phyloP scores from a whole-genome alignment of 306 rosid species.

The Quercus variabilis region DNA sequence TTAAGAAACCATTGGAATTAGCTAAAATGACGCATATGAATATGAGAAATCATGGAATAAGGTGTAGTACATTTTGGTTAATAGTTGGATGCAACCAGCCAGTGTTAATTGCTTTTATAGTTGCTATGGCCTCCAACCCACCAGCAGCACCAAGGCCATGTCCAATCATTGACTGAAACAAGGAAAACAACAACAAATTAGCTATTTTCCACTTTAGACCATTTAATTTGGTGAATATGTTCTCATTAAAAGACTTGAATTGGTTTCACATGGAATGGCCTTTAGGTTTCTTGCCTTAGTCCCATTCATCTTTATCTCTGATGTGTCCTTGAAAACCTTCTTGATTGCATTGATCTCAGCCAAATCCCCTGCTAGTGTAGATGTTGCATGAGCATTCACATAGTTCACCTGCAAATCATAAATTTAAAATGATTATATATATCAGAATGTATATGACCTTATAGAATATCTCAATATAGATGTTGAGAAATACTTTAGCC shows the following conservation, averaged over 20 bases:
- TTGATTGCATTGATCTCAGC: constrained; percentile 72
- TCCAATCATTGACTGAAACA: constrained; percentile 70
- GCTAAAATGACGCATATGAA: not conserved
- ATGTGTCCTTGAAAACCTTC: constrained; percentile 56
- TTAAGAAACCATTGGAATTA: not conserved
- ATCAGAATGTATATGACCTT: constrained; percentile 4
- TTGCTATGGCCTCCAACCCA: constrained; percentile 75
- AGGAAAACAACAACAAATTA: not conserved
- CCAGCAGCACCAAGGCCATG: constrained; percentile 83
- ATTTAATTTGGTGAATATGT: not conserved
- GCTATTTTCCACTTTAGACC: not conserved
- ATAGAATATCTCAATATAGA: not conserved
- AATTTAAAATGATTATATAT: not conserved
- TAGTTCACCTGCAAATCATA: constrained; percentile 54
- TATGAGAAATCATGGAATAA: not conserved
- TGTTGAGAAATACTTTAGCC: not conserved
- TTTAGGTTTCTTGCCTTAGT: constrained; percentile 49
- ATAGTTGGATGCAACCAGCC: constrained; percentile 80
- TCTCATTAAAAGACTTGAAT: not conserved
- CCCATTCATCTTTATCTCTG: constrained; percentile 63
- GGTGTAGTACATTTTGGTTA: constrained; percentile 51
- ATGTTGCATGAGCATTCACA: constrained; percentile 83
- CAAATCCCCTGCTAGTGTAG: constrained; percentile 70
- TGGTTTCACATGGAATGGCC: not conserved
- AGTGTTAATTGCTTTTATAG: constrained; percentile 65